Conservation (phyloP, 495 filamentous ascomycete species). For the Daldinia decipiens region DNA sequence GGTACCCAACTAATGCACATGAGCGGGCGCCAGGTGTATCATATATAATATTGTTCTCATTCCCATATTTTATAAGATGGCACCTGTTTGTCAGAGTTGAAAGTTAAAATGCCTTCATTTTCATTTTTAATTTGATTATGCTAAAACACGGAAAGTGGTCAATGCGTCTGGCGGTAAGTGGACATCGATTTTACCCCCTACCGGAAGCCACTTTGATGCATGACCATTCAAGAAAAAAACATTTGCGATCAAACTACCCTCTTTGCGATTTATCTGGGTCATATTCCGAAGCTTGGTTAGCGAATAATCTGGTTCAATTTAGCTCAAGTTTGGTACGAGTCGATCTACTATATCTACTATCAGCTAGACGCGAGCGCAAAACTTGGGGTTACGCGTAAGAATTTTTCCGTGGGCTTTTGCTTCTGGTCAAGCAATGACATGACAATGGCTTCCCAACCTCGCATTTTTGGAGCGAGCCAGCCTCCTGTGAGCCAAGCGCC, state of each 20-base stretch:
- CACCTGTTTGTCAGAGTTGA: background rate
- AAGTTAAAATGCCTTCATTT: conserved; percentile 6
- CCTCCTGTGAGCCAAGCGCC: background rate
- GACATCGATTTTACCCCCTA: conserved; percentile 13
- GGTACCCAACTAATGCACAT: conserved; percentile 5
- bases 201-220: conserved; percentile 8
- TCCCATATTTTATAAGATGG: background rate
- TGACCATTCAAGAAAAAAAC: conserved; percentile 13
- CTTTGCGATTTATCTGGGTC: conserved; percentile 7
- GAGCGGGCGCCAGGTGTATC: background rate
- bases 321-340: background rate
- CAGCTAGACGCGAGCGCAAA: conserved; percentile 1
- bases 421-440: conserved; percentile 3
- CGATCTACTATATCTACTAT: conserved; percentile 11
- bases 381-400: conserved; percentile 4
- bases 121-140: conserved; percentile 3
- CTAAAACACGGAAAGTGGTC: conserved; percentile 21
- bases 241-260: conserved; percentile 14
- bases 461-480: conserved; percentile 4
- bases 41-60: background rate
- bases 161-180: conserved; percentile 38
- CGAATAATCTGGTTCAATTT: conserved; percentile 5
- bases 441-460: conserved; percentile 23
- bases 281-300: background rate
- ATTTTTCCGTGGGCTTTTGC: background rate